Percentiles rank a stretch among this genome's conserved stretches.
Evolutionary conservation across 352 stramenopile species (phyloP).

Genomic region (Aphanomyces cochlioides): DNA sequence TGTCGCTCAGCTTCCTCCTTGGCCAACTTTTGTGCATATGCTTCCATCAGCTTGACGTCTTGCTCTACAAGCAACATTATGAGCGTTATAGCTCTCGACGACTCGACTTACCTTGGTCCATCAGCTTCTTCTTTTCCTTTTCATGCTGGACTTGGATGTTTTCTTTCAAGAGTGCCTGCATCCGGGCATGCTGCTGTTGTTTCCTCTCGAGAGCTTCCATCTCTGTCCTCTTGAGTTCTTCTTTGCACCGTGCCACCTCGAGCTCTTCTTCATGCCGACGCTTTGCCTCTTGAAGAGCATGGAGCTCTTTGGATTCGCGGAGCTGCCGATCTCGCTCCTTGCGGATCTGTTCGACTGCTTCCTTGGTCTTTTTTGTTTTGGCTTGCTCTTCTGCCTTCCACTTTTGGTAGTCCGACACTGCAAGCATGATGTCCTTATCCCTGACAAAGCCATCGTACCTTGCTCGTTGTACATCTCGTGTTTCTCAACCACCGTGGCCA

Average conservation of each 20-base stretch:
- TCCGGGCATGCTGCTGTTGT: constrained; percentile 49
- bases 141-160: constrained; percentile 44
- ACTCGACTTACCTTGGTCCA: constrained; percentile 39
- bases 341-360: constrained; percentile 50
- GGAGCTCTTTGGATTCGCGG: constrained; percentile 46
- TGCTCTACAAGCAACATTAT: constrained; percentile 28
- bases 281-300: constrained; percentile 29
- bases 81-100: neutral
- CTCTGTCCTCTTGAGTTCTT: constrained; percentile 50
- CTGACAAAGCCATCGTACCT: neutral
- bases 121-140: constrained; percentile 40
- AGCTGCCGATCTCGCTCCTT: constrained; percentile 61
- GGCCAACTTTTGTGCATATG: constrained; percentile 52
- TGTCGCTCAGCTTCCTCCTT: constrained; percentile 59
- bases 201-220: constrained; percentile 39
- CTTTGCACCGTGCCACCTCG: constrained; percentile 53
- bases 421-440: neutral
- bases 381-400: constrained; percentile 48
- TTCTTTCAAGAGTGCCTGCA: constrained; percentile 47
- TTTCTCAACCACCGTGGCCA: constrained; percentile 40
- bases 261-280: constrained; percentile 45
- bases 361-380: constrained; percentile 52
- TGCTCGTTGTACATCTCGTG: constrained; percentile 35
- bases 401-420: constrained; percentile 41
- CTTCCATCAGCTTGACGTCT: constrained; percentile 68